phyloP scores from a whole-genome alignment of 1,139 yeast genomes.

The Pichia sp. region DNA sequence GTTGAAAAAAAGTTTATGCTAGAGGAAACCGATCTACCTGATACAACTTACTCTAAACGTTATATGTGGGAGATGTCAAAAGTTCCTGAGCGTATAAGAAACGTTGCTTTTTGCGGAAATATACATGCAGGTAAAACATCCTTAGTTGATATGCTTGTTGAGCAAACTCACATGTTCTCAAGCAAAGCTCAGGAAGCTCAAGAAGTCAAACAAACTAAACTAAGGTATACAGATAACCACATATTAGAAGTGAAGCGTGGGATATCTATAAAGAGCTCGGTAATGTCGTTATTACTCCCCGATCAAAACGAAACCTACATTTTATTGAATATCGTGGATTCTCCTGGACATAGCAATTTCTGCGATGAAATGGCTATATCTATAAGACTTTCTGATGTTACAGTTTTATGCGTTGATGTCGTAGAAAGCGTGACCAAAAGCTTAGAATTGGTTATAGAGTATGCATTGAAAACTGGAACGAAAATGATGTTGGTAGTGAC shows the following conservation, averaged over 20 bases:
- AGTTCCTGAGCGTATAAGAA: conserved; percentile 66
- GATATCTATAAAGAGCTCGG: conserved; percentile 58
- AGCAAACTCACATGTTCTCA: conserved; percentile 53
- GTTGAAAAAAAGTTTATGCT: conserved; percentile 42
- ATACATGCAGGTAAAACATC: conserved; percentile 84
- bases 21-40: conserved; percentile 54
- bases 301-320: conserved; percentile 53
- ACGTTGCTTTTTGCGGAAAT: conserved; percentile 78
- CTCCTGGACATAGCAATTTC: conserved; percentile 91
- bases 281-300: conserved; percentile 58
- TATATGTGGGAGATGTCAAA: conserved; percentile 40
- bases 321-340: conserved; percentile 62
- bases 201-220: conserved; percentile 32
- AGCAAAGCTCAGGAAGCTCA: conserved; percentile 7
- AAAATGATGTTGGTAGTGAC: conserved; percentile 63
- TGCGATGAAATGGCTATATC: conserved; percentile 66
- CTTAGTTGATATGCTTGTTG: conserved; percentile 63
- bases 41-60: conserved; percentile 55
- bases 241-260: conserved; percentile 68
- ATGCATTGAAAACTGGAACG: conserved; percentile 44
- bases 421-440: conserved; percentile 72
- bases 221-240: conserved; percentile 69
- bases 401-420: conserved; percentile 70
- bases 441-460: conserved; percentile 46
- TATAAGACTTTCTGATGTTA: conserved; percentile 59